Base-by-base conservation (phyloP, 2,329 filamentous ascomycete genomes). In the Alternaria sp. region DNA sequence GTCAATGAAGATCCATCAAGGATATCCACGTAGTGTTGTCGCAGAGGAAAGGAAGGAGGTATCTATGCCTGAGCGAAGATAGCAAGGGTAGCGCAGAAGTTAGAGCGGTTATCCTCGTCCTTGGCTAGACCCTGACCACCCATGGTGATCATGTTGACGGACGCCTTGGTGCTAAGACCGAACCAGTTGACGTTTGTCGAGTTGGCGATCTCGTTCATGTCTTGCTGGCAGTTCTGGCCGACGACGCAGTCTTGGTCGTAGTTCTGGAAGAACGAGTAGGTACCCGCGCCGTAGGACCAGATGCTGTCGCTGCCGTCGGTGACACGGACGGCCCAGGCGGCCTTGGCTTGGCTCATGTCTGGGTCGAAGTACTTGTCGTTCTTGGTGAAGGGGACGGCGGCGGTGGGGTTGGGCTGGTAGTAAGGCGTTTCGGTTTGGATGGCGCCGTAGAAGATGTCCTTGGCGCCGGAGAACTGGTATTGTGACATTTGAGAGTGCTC, bases 341-440 rank as follows among this genome's bases (percentile, higher is more conserved):
- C 79, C 63, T 81, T 79, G 73, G 74, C 57, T 59, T 71, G 43
- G 65, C 68, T 71, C 73, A 84, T 84, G 60, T 79, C 78, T 4
- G 80, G 80, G 67, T 85, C 83, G 65, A 80, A 78, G 73, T 78
- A 83, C 60, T 77, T 72, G 62, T 73, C 62, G 71, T 84, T 81
- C 69, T 75, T 75, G 55, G 74, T 79, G 79, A 91, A 92, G 1
- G 88, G 90, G 8, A 81, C 80, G 0, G 84, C 83, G 0, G 89
- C 87, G 49, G 80, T 81, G 0, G 90, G 90, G 72, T 86, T 87
- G 23, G 89, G 87, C 76, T 92, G 90, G 79, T 87, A 92, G 79
- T 93, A 93, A 1, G 90, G 87, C 5, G 90, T 89, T 77, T 92
- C 90, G 54, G 89, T 89, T 75, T 93, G 90, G 51, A 89, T 86